phyloP scores from a whole-genome alignment of 495 filamentous ascomycete genomes.

The Aspergillus bertholletiae region DNA sequence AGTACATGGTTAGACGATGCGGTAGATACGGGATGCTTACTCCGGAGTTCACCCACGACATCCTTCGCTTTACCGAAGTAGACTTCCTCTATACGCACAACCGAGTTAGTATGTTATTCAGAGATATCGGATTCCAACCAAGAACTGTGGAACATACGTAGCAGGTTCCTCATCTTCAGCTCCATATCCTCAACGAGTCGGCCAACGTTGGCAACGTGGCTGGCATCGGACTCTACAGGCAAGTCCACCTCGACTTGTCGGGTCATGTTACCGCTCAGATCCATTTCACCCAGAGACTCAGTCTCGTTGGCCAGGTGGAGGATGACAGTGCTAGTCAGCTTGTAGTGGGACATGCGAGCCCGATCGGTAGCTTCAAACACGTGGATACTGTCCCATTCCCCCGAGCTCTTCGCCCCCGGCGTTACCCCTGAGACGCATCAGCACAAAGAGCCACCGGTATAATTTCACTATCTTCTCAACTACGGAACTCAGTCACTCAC shows the following conservation, averaged over 20 bases:
- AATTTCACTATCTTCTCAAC: neutral
- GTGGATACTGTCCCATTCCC: conserved; percentile 97
- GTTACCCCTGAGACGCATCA: conserved; percentile 46
- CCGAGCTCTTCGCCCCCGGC: conserved; percentile 66
- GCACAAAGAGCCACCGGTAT: neutral
- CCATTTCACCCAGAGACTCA: conserved; percentile 78
- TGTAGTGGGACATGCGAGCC: conserved; percentile 89
- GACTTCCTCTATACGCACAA: conserved; percentile 67
- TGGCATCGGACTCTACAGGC: conserved; percentile 82
- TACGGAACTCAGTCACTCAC: conserved; percentile 34
- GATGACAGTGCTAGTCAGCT: conserved; percentile 95
- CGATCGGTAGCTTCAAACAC: conserved; percentile 95
- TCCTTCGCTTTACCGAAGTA: conserved; percentile 99
- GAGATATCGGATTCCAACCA: no score
- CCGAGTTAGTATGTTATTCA: conserved; percentile 10
- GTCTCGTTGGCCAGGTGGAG: conserved; percentile 73
- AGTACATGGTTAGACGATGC: neutral
- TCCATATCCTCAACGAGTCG: conserved; percentile 99
- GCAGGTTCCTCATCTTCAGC: conserved; percentile 96
- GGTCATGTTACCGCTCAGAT: conserved; percentile 96
- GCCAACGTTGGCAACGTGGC: conserved; percentile 94
- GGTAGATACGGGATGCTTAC: conserved; percentile 42
- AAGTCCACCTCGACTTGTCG: conserved; percentile 90
- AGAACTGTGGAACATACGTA: conserved; percentile 52
- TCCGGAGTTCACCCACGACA: conserved; percentile 94